These are phyloP conservation scores for Geranomyces variabilis DNA, from an alignment of 192 early-diverging fungal species.

Conservation along the genomic window DNA sequence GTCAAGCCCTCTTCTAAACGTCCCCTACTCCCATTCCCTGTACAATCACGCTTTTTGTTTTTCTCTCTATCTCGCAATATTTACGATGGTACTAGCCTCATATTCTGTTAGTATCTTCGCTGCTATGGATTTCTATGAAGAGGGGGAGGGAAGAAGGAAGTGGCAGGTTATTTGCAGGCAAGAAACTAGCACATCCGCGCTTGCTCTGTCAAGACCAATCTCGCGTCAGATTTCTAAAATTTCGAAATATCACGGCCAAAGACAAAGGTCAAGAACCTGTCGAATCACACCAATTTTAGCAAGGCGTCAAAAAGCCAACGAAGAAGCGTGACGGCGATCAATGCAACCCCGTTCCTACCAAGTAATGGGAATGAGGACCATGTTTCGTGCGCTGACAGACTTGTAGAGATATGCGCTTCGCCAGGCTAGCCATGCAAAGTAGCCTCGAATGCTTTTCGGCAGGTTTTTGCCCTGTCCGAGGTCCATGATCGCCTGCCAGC, in stretches of 20 bases:
- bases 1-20: neutral
- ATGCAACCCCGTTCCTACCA: constrained; percentile 44
- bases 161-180: too few relatives aligned
- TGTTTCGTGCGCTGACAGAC: constrained; percentile 69
- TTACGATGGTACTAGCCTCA: too few relatives aligned
- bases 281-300: neutral
- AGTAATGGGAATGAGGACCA: constrained; percentile 73
- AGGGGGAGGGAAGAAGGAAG: too few relatives aligned
- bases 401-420: constrained; percentile 72
- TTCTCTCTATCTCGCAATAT: too few relatives aligned
- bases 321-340: too few relatives aligned
- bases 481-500: constrained; percentile 47
- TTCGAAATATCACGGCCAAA: constrained; percentile 39
- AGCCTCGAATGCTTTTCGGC: constrained; percentile 22
- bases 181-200: too few relatives aligned
- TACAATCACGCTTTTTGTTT: neutral
- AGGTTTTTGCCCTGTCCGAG: constrained; percentile 1
- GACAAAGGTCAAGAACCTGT: constrained; percentile 34
- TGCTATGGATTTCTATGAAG: too few relatives aligned
- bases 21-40: neutral
- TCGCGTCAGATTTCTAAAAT: too few relatives aligned
- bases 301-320: too few relatives aligned
- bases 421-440: constrained; percentile 64
- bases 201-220: too few relatives aligned
- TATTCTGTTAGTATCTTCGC: too few relatives aligned